Percentiles rank a stretch among this genome's conserved stretches.
These are phyloP conservation scores for Fusarium anguioides DNA, from an alignment of 2,329 filamentous ascomycete genomes.

Conservation along the genomic window DNA sequence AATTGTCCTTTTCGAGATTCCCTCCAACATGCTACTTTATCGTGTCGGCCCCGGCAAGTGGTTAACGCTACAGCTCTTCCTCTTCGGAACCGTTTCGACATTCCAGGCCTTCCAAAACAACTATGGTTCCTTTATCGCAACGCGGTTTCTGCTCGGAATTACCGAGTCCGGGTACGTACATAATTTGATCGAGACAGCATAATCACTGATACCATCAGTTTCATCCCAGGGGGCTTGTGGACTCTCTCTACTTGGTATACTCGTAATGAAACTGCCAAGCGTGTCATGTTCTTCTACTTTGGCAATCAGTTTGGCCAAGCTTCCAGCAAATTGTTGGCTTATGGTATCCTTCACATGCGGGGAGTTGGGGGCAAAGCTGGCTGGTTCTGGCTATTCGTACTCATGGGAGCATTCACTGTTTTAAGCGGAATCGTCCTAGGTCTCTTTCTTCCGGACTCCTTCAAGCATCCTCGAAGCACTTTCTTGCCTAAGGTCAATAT, in stretches of 20 bases:
- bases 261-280: constrained; percentile 61
- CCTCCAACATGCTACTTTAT: constrained; percentile 52
- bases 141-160: constrained; percentile 63
- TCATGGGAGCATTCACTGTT: constrained; percentile 66
- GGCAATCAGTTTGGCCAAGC: constrained; percentile 63
- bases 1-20: constrained; percentile 59
- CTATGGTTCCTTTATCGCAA: constrained; percentile 60
- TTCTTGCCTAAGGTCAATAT: constrained; percentile 51
- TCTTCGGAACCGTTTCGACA: constrained; percentile 64
- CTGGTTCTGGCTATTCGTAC: constrained; percentile 68
- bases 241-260: constrained; percentile 68
- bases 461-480: constrained; percentile 55
- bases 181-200: no score
- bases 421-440: constrained; percentile 55
- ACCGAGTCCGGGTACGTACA: constrained; percentile 64
- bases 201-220: no score
- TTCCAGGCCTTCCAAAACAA: constrained; percentile 64
- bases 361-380: constrained; percentile 60
- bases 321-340: constrained; percentile 54
- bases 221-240: constrained; percentile 64
- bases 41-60: constrained; percentile 59
- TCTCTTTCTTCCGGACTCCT: constrained; percentile 58
- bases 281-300: constrained; percentile 66
- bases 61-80: constrained; percentile 64
- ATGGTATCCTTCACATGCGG: constrained; percentile 61